phyloP scores from a whole-genome alignment of 768 basidiomycete species.

The Xerocomellus amylosporus region DNA sequence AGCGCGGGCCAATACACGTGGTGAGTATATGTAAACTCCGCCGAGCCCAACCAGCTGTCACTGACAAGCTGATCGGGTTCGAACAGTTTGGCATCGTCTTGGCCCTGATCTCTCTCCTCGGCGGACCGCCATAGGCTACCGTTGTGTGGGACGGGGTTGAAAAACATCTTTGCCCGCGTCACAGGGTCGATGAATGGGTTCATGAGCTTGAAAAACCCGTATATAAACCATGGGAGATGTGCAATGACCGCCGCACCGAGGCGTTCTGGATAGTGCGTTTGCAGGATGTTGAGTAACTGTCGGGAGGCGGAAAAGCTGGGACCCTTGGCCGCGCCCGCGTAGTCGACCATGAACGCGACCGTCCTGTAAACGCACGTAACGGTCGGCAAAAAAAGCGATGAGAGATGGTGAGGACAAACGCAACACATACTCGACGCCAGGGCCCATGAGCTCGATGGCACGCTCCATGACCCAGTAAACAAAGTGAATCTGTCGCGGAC shows the following conservation, averaged over 20 bases:
- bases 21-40: constrained; percentile 71
- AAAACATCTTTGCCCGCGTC: constrained; percentile 70
- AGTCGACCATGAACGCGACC: constrained; percentile 72
- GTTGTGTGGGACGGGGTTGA: constrained; percentile 51
- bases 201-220: constrained; percentile 74
- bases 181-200: constrained; percentile 81
- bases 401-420: too few relatives aligned
- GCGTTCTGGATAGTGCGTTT: constrained; percentile 84
- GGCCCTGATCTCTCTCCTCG: constrained; percentile 19
- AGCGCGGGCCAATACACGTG: constrained; percentile 72
- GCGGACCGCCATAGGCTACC: constrained; percentile 28
- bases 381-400: not conserved
- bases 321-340: constrained; percentile 66
- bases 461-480: constrained; percentile 79
- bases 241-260: constrained; percentile 71
- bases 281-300: constrained; percentile 59
- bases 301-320: constrained; percentile 41
- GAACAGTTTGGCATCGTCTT: constrained; percentile 44
- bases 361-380: constrained; percentile 42
- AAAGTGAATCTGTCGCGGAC: constrained; percentile 66
- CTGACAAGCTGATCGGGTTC: constrained; percentile 65
- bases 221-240: constrained; percentile 78
- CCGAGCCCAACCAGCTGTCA: constrained; percentile 66
- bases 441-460: constrained; percentile 70
- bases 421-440: constrained; percentile 70